Evolutionary conservation across 2,329 filamentous ascomycete genomes (phyloP), one percentile per base, ranked within the genome.

Genomic region (Grosmannia serpens): DNA sequence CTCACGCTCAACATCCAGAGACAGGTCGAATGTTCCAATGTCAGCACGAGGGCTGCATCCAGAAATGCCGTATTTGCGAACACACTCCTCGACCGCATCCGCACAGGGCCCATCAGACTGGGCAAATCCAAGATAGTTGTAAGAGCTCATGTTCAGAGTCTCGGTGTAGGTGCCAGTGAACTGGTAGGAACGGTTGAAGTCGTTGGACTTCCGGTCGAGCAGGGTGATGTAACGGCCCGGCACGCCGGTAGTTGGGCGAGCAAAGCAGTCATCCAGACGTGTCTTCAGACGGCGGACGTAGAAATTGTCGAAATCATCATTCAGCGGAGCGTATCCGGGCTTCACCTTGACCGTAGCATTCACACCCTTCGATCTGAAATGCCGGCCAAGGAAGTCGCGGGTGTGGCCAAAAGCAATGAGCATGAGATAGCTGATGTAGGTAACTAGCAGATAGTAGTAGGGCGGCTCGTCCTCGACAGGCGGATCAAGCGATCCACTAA

Each of bases 291-390:
- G 82, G 59, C 94, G 84, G 59, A 92, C 89, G 74, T 99, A 99
- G 73, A 99, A 99, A 73, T 92, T 97, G 77, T 99, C 94, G 69
- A 99, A 99, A 73, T 99, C 94, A 67, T 91, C 95, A 73, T 96
- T 97, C 64, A 99, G 80, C 2, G 94, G 91, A 13, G 92, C 94
- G 69, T 96, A 97, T 62, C 94, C 94, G 70, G 96, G 89, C 64
- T 84, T 82, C 44, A 87, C 81, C 69, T 88, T 88, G 67, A 97
- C 77, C 66, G 94, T 87, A 68, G 84, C 85, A 73, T 97, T 97
- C 60, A 79, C 70, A 67, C 90, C 87, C 69, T 88, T 84, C 71
- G 91, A 84, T 69, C 87, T 87, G 74, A 99, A 96, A 62, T 89
- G 84, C 79, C 97, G 96, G 71, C 94, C 92, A 70, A 99, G 97